phyloP scores from a whole-genome alignment of 352 stramenopile species.

The Phytophthora pluvialis region DNA sequence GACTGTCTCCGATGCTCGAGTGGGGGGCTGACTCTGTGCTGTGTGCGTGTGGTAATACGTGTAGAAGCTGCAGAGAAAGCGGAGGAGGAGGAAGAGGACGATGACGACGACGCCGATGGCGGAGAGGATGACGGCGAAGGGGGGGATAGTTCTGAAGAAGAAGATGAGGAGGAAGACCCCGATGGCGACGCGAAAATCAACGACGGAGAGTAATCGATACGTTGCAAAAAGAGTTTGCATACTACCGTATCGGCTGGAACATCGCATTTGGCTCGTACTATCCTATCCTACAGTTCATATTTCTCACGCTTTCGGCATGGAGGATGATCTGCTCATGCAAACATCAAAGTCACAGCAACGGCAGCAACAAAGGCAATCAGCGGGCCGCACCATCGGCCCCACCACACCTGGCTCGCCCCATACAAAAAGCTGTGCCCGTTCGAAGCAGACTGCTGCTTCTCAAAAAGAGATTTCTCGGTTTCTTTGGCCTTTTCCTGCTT shows the following conservation, averaged over 20 bases:
- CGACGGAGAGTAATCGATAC: constrained; percentile 20
- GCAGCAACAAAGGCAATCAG: constrained; percentile 28
- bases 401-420: constrained; percentile 19
- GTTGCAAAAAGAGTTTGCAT: constrained; percentile 11
- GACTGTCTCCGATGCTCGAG: background rate
- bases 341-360: constrained; percentile 19
- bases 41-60: background rate
- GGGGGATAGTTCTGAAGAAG: too few relatives aligned
- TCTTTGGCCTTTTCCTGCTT: constrained; percentile 9
- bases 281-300: constrained; percentile 38
- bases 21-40: background rate
- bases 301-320: constrained; percentile 3
- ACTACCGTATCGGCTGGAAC: constrained; percentile 8
- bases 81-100: constrained; percentile 39
- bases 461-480: constrained; percentile 12
- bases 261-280: constrained; percentile 12
- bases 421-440: constrained; percentile 10
- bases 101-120: constrained; percentile 27
- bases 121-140: constrained; percentile 23
- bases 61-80: constrained; percentile 35
- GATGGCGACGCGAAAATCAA: constrained; percentile 38
- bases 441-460: constrained; percentile 13
- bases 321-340: constrained; percentile 8
- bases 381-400: constrained; percentile 29
- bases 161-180: constrained; percentile 14